phyloP scores from a whole-genome alignment of 2,329 filamentous ascomycete species.

The Phialemoniopsis sp. region DNA sequence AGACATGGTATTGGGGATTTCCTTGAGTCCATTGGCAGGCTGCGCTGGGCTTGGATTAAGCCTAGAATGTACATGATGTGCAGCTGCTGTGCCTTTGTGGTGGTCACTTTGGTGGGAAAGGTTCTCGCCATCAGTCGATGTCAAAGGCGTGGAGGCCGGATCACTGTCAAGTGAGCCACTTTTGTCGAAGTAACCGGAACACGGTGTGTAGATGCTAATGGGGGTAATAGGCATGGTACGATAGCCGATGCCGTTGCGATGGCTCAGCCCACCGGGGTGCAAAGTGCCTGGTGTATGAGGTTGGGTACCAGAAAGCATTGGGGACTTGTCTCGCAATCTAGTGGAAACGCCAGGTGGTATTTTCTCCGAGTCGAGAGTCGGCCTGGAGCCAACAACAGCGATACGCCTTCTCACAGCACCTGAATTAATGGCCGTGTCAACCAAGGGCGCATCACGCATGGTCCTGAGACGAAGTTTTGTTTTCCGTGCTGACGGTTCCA shows the following conservation, averaged over 20 bases:
- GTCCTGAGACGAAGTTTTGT: constrained; percentile 1
- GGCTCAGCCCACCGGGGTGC: neutral
- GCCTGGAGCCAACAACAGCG: neutral
- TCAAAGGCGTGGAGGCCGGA: too few relatives aligned
- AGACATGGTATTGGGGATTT: neutral
- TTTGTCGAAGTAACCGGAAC: too few relatives aligned
- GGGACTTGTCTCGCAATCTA: neutral
- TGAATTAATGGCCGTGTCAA: neutral
- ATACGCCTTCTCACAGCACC: neutral
- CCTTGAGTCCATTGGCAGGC: neutral
- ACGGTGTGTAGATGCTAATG: too few relatives aligned
- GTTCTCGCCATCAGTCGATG: too few relatives aligned
- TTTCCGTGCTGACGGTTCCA: neutral
- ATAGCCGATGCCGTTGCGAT: neutral
- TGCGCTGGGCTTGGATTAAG: neutral
- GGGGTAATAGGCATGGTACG: neutral
- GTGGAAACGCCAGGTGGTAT: neutral
- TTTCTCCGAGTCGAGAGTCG: neutral
- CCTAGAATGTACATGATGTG: too few relatives aligned
- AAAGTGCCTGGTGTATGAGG: neutral
- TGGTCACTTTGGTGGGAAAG: too few relatives aligned
- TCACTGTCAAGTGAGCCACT: too few relatives aligned
- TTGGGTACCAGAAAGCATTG: neutral
- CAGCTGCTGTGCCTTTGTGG: too few relatives aligned
- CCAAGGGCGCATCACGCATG: neutral